Percentiles rank a stretch among this genome's conserved stretches.
Conservation (phyloP, 345 rosid genomes). For the Crucihimalaya himalaica region DNA sequence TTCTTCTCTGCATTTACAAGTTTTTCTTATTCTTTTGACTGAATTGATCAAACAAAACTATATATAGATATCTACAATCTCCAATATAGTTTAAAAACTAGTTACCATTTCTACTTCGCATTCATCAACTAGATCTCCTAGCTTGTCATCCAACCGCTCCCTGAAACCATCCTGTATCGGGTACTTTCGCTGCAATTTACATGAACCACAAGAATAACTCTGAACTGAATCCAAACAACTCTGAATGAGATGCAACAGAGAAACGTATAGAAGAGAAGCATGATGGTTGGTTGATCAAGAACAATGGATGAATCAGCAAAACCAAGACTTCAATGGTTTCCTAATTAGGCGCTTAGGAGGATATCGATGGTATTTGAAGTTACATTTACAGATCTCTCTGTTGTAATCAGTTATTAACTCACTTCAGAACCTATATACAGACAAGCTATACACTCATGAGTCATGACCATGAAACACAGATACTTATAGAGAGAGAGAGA, state of each 20-base stretch:
- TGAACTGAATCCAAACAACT: background rate
- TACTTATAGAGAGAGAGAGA: background rate
- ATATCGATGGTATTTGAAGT: background rate
- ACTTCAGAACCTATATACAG: background rate
- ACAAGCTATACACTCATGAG: background rate
- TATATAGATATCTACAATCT: background rate
- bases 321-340: background rate
- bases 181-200: conserved; percentile 53
- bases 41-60: background rate
- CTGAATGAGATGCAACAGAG: background rate
- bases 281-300: conserved; percentile 6
- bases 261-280: background rate
- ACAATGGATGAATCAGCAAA: conserved; percentile 19
- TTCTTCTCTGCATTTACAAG: conserved; percentile 47
- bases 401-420: background rate
- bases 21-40: background rate
- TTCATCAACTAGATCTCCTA: conserved; percentile 55
- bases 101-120: conserved; percentile 65
- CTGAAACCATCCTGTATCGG: conserved; percentile 51
- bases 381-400: background rate
- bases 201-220: conserved; percentile 18
- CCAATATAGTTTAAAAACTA: background rate
- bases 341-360: background rate
- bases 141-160: conserved; percentile 50
- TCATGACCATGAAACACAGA: background rate